These are phyloP conservation scores for Aureobasidium vineae DNA, from an alignment of 2,329 filamentous ascomycete species.

Conservation along the genomic window DNA sequence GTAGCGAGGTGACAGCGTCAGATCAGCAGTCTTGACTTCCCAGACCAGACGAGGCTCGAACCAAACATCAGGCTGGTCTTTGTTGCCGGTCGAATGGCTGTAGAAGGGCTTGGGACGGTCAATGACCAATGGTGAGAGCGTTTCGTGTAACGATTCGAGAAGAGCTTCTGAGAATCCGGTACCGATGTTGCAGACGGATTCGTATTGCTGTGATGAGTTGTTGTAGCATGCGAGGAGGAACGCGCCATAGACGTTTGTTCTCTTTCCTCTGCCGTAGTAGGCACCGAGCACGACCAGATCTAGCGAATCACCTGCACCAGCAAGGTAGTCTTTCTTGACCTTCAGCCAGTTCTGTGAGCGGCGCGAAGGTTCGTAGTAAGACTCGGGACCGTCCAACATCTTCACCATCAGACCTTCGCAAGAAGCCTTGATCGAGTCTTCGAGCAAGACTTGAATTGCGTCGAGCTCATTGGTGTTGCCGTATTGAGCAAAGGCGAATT, in stretches of 20 bases:
- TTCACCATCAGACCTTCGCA: constrained; percentile 99
- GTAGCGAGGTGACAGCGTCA: constrained; percentile 89
- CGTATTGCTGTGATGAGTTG: constrained; percentile 72
- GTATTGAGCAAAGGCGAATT: constrained; percentile 84
- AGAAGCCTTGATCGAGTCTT: constrained; percentile 91
- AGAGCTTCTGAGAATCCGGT: constrained; percentile 95
- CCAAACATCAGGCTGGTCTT: constrained; percentile 98
- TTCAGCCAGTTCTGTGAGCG: constrained; percentile 98
- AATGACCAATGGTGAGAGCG: constrained; percentile 75
- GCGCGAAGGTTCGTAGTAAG: constrained; percentile 93
- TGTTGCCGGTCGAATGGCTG: constrained; percentile 73
- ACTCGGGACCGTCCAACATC: constrained; percentile 92
- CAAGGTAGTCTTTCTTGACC: constrained; percentile 96
- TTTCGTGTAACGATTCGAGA: constrained; percentile 78
- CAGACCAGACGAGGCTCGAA: constrained; percentile 93
- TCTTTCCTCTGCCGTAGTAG: constrained; percentile 92
- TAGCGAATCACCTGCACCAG: constrained; percentile 89
- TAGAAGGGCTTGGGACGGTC: constrained; percentile 94
- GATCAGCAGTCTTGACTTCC: constrained; percentile 96
- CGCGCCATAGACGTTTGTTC: constrained; percentile 91
- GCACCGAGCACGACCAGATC: constrained; percentile 95
- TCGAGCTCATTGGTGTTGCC: constrained; percentile 88
- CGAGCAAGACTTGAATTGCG: constrained; percentile 86
- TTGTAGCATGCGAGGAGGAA: constrained; percentile 97
- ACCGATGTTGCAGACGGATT: constrained; percentile 97